Evolutionary conservation across 768 basidiomycete species (phyloP), one percentile per base, ranked within the genome.

Genomic region (Suillus luteus): DNA sequence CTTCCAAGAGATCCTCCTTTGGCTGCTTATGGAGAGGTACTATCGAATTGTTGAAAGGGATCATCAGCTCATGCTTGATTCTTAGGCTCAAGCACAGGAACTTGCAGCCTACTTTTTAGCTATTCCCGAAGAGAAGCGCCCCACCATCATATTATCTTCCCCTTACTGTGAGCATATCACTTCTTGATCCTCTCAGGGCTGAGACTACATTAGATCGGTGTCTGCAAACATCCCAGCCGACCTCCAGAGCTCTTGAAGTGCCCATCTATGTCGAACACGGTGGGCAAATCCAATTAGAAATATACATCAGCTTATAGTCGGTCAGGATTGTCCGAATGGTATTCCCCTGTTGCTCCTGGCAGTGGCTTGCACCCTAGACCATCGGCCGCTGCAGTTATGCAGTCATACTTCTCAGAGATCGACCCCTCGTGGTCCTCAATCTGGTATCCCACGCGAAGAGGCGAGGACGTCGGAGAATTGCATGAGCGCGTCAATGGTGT

Each of bases 241-340:
- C 82, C 3, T 84, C 93, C 17, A 72, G 78, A 44, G 83, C 85
- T 0, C 80, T 95, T 22, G 77, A 79, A 15, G 65, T 93, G 4
- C 91, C 93, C 1, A 83, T 95, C 59, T 89, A 84, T 66, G 83
- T 90, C 15, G 93, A 95, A 69, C 92, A 93, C 67, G 93, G 93
- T 86, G 27, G 40, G 57, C 27, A 41, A 41, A 41, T 38, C 57
- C 60, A 54, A 55, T 41, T 33, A 14, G 48, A 43, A 17, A 11
- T 24, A 12, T 48, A 22, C 31, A 37, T 57, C 12, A 1, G 44
- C 48, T 44, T 41, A 43, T 40, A 15, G 27, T 37, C 37, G 10
- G 48, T 40, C 65, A 91, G 89, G 89, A 11, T 72, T 92, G 9
- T 82, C 85, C 3, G 91, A 93, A 74, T 94, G 92, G 92, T 92